Percentiles rank a stretch among this genome's conserved stretches.
These are phyloP conservation scores for Globisporangium middletonii DNA, from an alignment of 352 stramenopile species.

Conservation along the genomic window DNA sequence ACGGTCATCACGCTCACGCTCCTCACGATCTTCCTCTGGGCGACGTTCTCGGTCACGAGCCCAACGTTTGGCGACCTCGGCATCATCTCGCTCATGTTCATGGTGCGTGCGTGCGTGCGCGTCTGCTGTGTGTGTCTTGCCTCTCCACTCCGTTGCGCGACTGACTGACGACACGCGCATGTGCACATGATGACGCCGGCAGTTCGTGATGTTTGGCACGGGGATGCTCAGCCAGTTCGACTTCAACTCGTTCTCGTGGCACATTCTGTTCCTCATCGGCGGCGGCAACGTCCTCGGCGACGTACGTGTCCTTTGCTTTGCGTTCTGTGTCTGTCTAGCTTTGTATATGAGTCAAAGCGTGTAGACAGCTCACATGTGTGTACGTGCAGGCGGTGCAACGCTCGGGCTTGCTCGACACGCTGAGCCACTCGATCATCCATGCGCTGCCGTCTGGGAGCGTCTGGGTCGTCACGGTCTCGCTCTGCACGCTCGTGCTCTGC, in stretches of 20 bases:
- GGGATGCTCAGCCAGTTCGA: slow-evolving; percentile 90
- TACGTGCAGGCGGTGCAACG: slow-evolving; percentile 60
- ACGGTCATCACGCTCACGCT: slow-evolving; percentile 88
- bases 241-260: slow-evolving; percentile 93
- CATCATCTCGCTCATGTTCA: slow-evolving; percentile 90
- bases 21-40: slow-evolving; percentile 89
- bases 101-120: slow-evolving; percentile 33
- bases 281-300: slow-evolving; percentile 90
- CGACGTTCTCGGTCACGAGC: slow-evolving; percentile 81
- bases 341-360: neutral
- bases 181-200: neutral
- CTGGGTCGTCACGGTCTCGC: slow-evolving; percentile 82
- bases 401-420: slow-evolving; percentile 73
- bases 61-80: slow-evolving; percentile 88
- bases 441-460: slow-evolving; percentile 74
- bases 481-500: slow-evolving; percentile 80
- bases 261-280: slow-evolving; percentile 91
- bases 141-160: neutral
- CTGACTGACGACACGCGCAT: neutral
- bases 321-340: neutral
- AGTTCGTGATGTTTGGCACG: slow-evolving; percentile 86
- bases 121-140: neutral
- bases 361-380: neutral
- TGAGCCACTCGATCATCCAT: slow-evolving; percentile 80
- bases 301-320: slow-evolving; percentile 24